phyloP scores from a whole-genome alignment of 2,329 filamentous ascomycete genomes.

The Venturia aucupariae region DNA sequence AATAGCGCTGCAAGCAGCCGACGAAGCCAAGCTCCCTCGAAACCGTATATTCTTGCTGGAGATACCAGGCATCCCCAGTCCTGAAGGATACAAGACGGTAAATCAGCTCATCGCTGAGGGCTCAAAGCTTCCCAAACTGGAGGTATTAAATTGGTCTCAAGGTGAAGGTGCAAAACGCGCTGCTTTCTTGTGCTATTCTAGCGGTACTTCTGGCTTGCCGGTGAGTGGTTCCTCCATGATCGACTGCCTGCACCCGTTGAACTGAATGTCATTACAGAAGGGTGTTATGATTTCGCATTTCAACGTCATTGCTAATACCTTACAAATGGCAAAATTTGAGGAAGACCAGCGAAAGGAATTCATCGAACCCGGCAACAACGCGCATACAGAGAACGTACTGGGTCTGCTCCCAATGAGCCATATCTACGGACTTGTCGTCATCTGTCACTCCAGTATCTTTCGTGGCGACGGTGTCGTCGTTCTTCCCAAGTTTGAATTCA shows the following conservation, averaged over 20 bases:
- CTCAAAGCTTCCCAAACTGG: slow-evolving; percentile 41
- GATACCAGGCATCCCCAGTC: slow-evolving; percentile 41
- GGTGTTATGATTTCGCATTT: slow-evolving; percentile 74
- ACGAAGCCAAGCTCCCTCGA: slow-evolving; percentile 52
- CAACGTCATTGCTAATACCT: slow-evolving; percentile 68
- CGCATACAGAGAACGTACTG: slow-evolving; percentile 46
- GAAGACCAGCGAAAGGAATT: slow-evolving; percentile 32
- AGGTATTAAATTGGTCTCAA: slow-evolving; percentile 49
- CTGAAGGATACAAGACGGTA: slow-evolving; percentile 51
- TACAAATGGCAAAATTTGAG: slow-evolving; percentile 52
- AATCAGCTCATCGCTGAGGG: slow-evolving; percentile 57
- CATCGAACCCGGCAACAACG: slow-evolving; percentile 27
- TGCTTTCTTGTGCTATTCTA: slow-evolving; percentile 72
- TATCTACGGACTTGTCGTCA: slow-evolving; percentile 68
- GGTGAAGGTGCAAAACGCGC: slow-evolving; percentile 60
- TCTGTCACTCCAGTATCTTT: slow-evolving; percentile 56
- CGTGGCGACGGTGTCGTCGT: slow-evolving; percentile 66
- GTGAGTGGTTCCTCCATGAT: slow-evolving; percentile 35
- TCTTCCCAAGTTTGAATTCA: slow-evolving; percentile 66
- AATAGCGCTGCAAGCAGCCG: slow-evolving; percentile 55
- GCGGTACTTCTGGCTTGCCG: slow-evolving; percentile 69
- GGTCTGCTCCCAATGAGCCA: slow-evolving; percentile 74
- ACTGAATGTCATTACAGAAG: slow-evolving; percentile 45
- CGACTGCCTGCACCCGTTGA: background rate
- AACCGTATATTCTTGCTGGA: slow-evolving; percentile 61